Evolutionary conservation across 1,139 yeast species (phyloP).

Genomic region (Lodderomyces beijingensis): DNA sequence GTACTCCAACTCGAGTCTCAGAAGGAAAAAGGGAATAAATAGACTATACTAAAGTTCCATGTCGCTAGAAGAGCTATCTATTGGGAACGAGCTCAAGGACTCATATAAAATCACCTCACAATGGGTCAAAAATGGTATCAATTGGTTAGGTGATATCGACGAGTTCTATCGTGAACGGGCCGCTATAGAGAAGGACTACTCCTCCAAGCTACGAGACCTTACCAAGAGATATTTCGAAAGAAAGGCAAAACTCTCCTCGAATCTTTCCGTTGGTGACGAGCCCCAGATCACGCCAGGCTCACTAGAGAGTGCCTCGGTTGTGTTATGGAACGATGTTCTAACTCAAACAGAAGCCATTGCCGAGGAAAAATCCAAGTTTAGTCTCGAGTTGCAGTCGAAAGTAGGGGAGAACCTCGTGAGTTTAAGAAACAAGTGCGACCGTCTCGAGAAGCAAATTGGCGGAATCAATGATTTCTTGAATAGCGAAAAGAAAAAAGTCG

Average conservation of each 20-base stretch:
- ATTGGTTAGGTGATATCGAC: slow-evolving; percentile 76
- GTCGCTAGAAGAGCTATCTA: slow-evolving; percentile 24
- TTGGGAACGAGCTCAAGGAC: slow-evolving; percentile 75
- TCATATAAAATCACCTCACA: slow-evolving; percentile 70
- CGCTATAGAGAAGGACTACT: slow-evolving; percentile 75
- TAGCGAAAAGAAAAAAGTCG: slow-evolving; percentile 54
- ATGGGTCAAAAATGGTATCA: slow-evolving; percentile 72
- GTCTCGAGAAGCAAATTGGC: slow-evolving; percentile 53
- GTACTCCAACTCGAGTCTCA: too few relatives aligned
- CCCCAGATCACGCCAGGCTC: slow-evolving; percentile 96
- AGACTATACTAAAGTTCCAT: too few relatives aligned
- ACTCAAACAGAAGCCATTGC: slow-evolving; percentile 82
- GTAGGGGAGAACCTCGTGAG: slow-evolving; percentile 60
- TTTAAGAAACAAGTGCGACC: slow-evolving; percentile 51
- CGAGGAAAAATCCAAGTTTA: slow-evolving; percentile 56
- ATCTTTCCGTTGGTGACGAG: slow-evolving; percentile 81
- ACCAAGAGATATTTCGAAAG: slow-evolving; percentile 69
- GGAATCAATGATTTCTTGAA: slow-evolving; percentile 55
- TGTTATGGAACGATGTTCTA: slow-evolving; percentile 89
- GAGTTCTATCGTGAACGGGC: slow-evolving; percentile 83
- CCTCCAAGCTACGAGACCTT: slow-evolving; percentile 60
- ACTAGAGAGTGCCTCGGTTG: slow-evolving; percentile 83
- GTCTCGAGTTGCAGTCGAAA: slow-evolving; percentile 58
- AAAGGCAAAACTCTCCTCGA: slow-evolving; percentile 66
- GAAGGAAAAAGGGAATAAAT: too few relatives aligned